Base-by-base conservation (phyloP, 805 yeast species). In the Yarrowia porcina region DNA sequence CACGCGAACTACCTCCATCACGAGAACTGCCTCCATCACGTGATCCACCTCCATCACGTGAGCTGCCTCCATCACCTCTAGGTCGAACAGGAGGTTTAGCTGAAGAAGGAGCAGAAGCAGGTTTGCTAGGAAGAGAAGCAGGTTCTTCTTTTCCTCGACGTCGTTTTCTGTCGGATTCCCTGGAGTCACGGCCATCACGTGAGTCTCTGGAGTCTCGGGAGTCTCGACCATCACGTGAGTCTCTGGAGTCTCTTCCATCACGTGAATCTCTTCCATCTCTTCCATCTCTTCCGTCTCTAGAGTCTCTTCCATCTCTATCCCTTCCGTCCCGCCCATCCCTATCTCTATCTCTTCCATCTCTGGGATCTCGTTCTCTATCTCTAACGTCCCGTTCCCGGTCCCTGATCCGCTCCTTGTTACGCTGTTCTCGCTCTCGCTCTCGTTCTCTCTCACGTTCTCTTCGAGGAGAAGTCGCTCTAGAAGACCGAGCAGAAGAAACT, bases 1-100 rank as follows among this genome's bases (percentile, higher is more conserved):
- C 67, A 32, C 66, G 63, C 21, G 62, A 25, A 1, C 13, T 45
- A 25, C 8, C 4, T n/a, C 23, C 47, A 11, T 66, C 69, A 30
- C 41, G 23, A 6, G 61, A 63, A 25, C 8, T 8, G n/a, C 33
- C 7, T 11, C 50, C 39, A 11, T 65, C 67, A 32, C 66, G 63
- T 27, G 62, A 25, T 3, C 13, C 52, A 25, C 8, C 4, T n/a
- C 23, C 47, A 11, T 66, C 69, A 30, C 67, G 57, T 17, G 54
- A 63, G 8, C 28, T 17, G 4, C 38, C 30, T 13, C 12, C 33
- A 10, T 63, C 63, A 1, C 52, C 59, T 20, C 47, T 32, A 10
- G 62, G 57, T 2, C 57, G 39, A 8, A 23, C 39, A 7, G 57
- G 57, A 33, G 56, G 36, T n/a, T 47, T 47, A 18, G 28, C 39